Evolutionary conservation across 2,329 filamentous ascomycete genomes (phyloP).

Genomic region (Claviceps africana): DNA sequence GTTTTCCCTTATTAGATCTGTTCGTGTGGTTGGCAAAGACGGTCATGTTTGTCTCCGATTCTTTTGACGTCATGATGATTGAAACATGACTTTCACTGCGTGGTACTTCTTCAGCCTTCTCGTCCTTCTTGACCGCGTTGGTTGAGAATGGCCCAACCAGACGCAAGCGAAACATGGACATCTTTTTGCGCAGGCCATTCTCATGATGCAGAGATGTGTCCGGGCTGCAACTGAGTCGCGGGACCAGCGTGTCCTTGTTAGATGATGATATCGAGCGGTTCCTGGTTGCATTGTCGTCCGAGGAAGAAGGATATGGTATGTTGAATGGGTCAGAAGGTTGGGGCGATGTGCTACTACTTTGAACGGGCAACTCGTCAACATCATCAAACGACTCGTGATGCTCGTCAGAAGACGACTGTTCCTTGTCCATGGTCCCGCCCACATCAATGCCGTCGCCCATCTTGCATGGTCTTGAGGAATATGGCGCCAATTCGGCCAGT

Average conservation of each 20-base stretch:
- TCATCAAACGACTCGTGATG: slow-evolving; percentile 2
- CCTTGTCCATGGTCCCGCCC: neutral
- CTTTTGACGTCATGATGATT: slow-evolving; percentile 1
- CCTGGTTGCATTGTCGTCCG: slow-evolving; percentile 6
- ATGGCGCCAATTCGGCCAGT: slow-evolving; percentile 16
- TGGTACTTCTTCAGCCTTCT: slow-evolving; percentile 3
- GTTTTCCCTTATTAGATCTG: slow-evolving; percentile 2
- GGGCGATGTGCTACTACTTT: slow-evolving; percentile 8
- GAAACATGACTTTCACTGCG: slow-evolving; percentile 3
- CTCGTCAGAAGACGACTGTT: neutral
- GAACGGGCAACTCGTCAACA: slow-evolving; percentile 3
- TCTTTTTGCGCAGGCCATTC: slow-evolving; percentile 14
- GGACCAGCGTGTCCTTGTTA: slow-evolving; percentile 5
- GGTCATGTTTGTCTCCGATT: slow-evolving; percentile 2
- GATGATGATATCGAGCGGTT: slow-evolving; percentile 6
- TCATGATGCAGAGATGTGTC: slow-evolving; percentile 1
- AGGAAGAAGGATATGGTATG: slow-evolving; percentile 18
- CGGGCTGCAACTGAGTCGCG: slow-evolving; percentile 6
- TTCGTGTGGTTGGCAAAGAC: slow-evolving; percentile 1
- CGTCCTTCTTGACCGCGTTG: slow-evolving; percentile 7
- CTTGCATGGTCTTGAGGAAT: slow-evolving; percentile 5
- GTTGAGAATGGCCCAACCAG: slow-evolving; percentile 7
- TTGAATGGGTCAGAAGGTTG: slow-evolving; percentile 21
- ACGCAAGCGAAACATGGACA: slow-evolving; percentile 17
- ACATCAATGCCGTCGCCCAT: neutral